phyloP scores from a whole-genome alignment of 495 filamentous ascomycete genomes.

The Penicillium odoratum region DNA sequence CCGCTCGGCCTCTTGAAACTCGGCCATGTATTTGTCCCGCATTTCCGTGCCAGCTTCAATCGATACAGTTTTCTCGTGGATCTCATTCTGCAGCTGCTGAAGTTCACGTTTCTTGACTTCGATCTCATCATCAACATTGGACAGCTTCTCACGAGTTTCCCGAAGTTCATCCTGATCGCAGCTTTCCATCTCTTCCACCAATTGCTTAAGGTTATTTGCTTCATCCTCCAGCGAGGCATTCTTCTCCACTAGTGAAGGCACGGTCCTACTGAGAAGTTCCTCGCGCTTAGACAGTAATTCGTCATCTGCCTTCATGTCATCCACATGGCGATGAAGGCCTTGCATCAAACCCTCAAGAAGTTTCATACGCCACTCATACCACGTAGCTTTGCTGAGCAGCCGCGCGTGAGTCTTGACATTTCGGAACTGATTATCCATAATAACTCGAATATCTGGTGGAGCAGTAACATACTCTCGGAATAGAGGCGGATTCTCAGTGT shows the following conservation, averaged over 20 bases:
- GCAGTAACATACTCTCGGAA: constrained; percentile 90
- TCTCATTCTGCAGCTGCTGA: constrained; percentile 59
- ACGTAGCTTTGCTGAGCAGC: constrained; percentile 86
- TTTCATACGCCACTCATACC: constrained; percentile 97
- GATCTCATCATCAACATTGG: constrained; percentile 64
- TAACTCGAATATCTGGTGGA: constrained; percentile 73
- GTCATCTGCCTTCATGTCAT: constrained; percentile 77
- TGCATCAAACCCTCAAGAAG: constrained; percentile 80
- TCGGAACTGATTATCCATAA: constrained; percentile 96
- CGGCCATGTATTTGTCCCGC: constrained; percentile 65
- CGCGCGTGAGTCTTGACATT: constrained; percentile 92
- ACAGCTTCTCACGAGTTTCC: constrained; percentile 62
- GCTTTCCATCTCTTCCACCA: constrained; percentile 72
- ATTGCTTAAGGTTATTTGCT: constrained; percentile 62
- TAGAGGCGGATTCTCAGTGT: constrained; percentile 82
- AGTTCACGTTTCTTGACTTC: constrained; percentile 65
- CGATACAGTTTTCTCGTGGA: constrained; percentile 60
- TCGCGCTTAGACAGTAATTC: constrained; percentile 66
- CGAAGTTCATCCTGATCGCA: constrained; percentile 78
- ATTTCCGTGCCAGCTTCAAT: constrained; percentile 60
- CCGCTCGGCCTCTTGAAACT: constrained; percentile 82
- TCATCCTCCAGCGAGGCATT: constrained; percentile 62
- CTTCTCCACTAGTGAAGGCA: constrained; percentile 63
- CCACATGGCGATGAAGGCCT: constrained; percentile 68
- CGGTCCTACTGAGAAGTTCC: constrained; percentile 56